A percentile compares a stretch with the other conserved stretches of the same genome.
These are phyloP conservation scores for Talaromyces proteolyticus DNA, from an alignment of 495 filamentous ascomycete species.

Conservation along the genomic window DNA sequence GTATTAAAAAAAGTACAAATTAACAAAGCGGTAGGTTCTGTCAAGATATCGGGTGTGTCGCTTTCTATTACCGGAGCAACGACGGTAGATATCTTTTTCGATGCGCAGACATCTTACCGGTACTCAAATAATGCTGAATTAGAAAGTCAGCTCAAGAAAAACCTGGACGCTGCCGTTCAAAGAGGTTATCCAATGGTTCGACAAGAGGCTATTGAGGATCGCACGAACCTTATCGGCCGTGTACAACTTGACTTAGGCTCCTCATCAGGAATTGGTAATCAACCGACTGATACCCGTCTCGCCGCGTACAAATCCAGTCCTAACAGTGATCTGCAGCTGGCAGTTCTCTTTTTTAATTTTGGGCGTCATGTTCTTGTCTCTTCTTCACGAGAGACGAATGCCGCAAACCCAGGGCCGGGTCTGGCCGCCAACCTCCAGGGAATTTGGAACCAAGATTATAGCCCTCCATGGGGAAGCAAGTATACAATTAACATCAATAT, in stretches of 20 bases:
- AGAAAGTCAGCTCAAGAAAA: not conserved
- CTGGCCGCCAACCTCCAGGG: conserved; percentile 48
- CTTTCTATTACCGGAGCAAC: not conserved
- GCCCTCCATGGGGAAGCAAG: conserved; percentile 39
- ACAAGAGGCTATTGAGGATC: too few relatives aligned
- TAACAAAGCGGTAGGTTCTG: not conserved
- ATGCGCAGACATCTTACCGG: conserved; percentile 11
- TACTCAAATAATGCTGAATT: conserved; percentile 3
- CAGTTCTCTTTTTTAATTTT: conserved; percentile 33
- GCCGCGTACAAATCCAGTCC: too few relatives aligned
- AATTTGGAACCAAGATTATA: conserved; percentile 40
- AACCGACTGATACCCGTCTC: too few relatives aligned
- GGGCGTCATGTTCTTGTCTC: conserved; percentile 31
- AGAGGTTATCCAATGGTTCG: conserved; percentile 13
- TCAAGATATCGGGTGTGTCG: not conserved
- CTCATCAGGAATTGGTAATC: too few relatives aligned
- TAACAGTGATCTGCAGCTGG: too few relatives aligned
- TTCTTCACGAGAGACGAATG: conserved; percentile 24
- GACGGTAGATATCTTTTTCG: conserved; percentile 11
- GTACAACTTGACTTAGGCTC: too few relatives aligned
- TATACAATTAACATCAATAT: conserved; percentile 49
- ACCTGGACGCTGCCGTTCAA: conserved; percentile 8
- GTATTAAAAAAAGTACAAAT: not conserved
- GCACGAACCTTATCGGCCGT: too few relatives aligned
- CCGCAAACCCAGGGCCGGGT: too few relatives aligned